Conservation (phyloP, 1,284 basidiomycete genomes). For the Ganoderma lucidum region DNA sequence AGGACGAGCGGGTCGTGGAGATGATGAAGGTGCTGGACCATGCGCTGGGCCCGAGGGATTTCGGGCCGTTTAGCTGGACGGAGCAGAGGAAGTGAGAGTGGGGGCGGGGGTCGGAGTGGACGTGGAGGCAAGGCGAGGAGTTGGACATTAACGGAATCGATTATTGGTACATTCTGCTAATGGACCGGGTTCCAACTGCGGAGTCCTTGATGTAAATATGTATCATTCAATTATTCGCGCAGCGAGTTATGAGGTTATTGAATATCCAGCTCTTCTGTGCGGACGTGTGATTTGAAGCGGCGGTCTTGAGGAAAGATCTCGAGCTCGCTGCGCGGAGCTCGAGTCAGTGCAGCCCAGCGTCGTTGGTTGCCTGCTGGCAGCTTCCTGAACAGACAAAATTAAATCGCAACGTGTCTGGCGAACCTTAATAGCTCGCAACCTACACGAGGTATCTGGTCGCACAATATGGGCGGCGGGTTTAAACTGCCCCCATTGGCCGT, state of each 20-base stretch:
- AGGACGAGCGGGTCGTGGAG: conserved; percentile 87
- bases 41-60: conserved; percentile 43
- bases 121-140: too few species aligned
- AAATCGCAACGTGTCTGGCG: not conserved
- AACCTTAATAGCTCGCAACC: not conserved
- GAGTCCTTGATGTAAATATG: conserved; percentile 8
- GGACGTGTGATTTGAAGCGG: not conserved
- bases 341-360: not conserved
- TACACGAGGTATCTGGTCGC: not conserved
- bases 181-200: too few species aligned
- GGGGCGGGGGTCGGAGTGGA: not conserved
- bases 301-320: not conserved
- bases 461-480: not conserved
- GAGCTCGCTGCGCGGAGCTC: not conserved
- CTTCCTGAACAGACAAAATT: not conserved
- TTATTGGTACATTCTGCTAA: too few species aligned
- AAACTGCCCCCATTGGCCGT: not conserved
- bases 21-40: conserved; percentile 86
- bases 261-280: not conserved
- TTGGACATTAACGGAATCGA: too few species aligned
- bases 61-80: conserved; percentile 50
- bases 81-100: conserved; percentile 21
- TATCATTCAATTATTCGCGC: not conserved
- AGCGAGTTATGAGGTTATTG: not conserved
- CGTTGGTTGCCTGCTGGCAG: not conserved